phyloP scores from a whole-genome alignment of 495 filamentous ascomycete genomes.

The Xylaria scruposa region DNA sequence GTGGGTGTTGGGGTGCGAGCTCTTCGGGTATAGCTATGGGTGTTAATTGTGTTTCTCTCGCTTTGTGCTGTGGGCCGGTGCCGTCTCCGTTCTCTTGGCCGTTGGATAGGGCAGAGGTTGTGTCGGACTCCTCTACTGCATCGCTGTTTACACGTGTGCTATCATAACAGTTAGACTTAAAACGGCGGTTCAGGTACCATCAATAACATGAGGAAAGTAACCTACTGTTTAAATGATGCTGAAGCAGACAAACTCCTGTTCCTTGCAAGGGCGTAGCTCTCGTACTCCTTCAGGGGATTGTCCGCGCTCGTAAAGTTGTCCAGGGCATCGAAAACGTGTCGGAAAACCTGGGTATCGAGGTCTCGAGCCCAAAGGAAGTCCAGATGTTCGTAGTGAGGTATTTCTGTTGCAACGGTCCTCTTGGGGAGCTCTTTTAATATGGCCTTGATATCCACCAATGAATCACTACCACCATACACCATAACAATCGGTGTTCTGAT shows the following conservation, averaged over 20 bases:
- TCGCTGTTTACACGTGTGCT: slow-evolving; percentile 38
- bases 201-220: slow-evolving; percentile 11
- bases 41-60: slow-evolving; percentile 27
- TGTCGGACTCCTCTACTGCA: slow-evolving; percentile 36
- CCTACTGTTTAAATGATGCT: slow-evolving; percentile 37
- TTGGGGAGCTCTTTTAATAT: slow-evolving; percentile 88
- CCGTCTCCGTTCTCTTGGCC: slow-evolving; percentile 29
- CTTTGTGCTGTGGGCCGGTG: slow-evolving; percentile 24
- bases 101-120: slow-evolving; percentile 33
- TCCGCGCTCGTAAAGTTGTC: slow-evolving; percentile 65
- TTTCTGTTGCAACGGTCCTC: slow-evolving; percentile 81
- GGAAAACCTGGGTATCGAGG: slow-evolving; percentile 83
- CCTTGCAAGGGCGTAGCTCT: slow-evolving; percentile 50
- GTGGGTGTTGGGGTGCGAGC: slow-evolving; percentile 9
- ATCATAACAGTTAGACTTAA: background rate
- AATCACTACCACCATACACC: slow-evolving; percentile 91
- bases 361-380: slow-evolving; percentile 96
- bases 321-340: slow-evolving; percentile 86
- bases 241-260: slow-evolving; percentile 43
- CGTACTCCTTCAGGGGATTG: slow-evolving; percentile 60
- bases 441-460: slow-evolving; percentile 89
- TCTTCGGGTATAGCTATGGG: slow-evolving; percentile 20
- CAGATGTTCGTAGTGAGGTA: slow-evolving; percentile 92
- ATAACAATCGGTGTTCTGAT: slow-evolving; percentile 96
- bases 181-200: background rate